These are phyloP conservation scores for Amaranthus tricolor DNA, from an alignment of 179 eudicot species.

Conservation along the genomic window DNA sequence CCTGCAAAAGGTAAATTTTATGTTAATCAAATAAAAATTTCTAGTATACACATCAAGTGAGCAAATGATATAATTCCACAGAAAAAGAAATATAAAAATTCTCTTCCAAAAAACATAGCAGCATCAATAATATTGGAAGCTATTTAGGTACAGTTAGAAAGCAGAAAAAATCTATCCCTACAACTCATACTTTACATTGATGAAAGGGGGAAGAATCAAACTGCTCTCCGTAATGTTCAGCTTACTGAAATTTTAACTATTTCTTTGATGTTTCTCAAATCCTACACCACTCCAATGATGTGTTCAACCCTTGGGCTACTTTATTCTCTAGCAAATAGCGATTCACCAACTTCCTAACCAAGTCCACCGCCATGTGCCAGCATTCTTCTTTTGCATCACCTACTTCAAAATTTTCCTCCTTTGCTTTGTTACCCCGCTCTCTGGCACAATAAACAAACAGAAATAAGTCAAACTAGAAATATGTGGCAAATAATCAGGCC, in stretches of 20 bases:
- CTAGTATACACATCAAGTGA: neutral
- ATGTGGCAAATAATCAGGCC: no score
- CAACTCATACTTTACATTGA: neutral
- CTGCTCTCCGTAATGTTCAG: neutral
- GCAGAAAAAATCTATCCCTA: neutral
- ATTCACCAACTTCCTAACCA: neutral
- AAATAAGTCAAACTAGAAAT: no score
- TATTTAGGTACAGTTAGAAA: neutral
- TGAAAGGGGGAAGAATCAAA: no score
- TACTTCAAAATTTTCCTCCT: neutral
- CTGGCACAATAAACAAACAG: no score
- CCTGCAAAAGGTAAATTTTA: slow-evolving; percentile 41
- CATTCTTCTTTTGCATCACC: neutral
- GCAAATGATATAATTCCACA: neutral
- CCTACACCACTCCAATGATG: neutral
- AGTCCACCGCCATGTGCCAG: neutral
- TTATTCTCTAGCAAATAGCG: neutral
- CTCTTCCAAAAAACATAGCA: neutral
- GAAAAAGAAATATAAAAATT: neutral
- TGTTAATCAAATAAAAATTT: slow-evolving; percentile 5
- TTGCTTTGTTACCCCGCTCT: no score
- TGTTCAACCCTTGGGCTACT: slow-evolving; percentile 1
- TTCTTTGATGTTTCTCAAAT: neutral
- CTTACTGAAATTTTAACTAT: neutral
- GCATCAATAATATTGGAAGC: neutral